Evolutionary conservation across 1,284 basidiomycete genomes (phyloP), one percentile per base, ranked within the genome.

Genomic region (Cryptococcus sp.): DNA sequence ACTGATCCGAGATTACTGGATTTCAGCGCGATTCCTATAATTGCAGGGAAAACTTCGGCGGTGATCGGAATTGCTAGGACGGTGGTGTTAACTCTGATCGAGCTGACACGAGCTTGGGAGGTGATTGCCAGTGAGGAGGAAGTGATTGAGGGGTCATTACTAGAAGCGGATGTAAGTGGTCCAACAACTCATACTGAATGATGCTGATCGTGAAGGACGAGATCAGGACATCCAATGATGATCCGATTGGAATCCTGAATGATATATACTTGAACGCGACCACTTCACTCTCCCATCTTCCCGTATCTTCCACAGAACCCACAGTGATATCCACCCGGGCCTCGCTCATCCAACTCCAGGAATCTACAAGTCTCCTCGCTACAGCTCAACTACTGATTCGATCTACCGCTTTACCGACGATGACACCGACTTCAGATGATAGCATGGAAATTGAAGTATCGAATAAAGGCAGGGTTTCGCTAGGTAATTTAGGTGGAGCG

Each of bases 31-130:
- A 80, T 85, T 10, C 88, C 90, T 0, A 80, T 90, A 52, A 80
- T 88, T 6, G 83, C 84, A 1, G 81, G 83, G 23, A 76, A 92
- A 53, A 80, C 89, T 1, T 84, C 87, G 63, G 81, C 83, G 53
- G 70, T 93, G 56, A 83, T 89, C 67, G 80, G 81, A 36, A 76
- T 91, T 10, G 83, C 86, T 2, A 82, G 85, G 57, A 85, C 84
- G 36, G 80, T 90, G 49, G 69, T 90, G 23, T 80, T 83, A 13
- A 85, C 87, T 5, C 78, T 96, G 32, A 81, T 88, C 47, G 81
- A 81, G 30, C 82, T 89, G 63, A 89, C 87, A 60, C 80, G 82
- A 23, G 86, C 86, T 0, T 87, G 89, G 65, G 77, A 76, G 4
- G 83, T 89, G 5, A 79, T 96, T 49, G 73, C 83, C 48, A 81